Conservation (phyloP, 2,329 filamentous ascomycete species). For the Cercospora sp. region DNA sequence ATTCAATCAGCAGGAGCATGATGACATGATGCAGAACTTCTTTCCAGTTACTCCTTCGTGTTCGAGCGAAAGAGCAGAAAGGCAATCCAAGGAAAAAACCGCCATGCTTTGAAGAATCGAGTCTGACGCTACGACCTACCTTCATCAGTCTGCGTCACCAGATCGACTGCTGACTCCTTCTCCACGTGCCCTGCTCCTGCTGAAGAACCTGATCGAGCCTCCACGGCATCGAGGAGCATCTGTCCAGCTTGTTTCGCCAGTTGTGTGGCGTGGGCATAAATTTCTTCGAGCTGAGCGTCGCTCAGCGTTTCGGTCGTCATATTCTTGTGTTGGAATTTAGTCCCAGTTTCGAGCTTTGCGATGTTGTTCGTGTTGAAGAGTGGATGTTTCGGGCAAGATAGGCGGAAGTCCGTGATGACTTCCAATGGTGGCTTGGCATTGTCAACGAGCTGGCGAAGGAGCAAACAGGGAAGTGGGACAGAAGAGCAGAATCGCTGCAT, state of each 20-base stretch:
- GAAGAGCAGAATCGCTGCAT: neutral
- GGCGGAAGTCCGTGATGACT: neutral
- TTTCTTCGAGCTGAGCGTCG: constrained; percentile 52
- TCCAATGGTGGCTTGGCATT: constrained; percentile 3
- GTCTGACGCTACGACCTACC: constrained; percentile 47
- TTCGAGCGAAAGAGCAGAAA: neutral
- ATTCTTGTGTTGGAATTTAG: neutral
- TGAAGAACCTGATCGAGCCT: constrained; percentile 52
- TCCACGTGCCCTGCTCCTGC: constrained; percentile 52
- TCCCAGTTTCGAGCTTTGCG: neutral
- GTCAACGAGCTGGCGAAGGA: neutral
- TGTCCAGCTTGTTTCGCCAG: constrained; percentile 69
- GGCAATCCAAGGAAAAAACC: neutral
- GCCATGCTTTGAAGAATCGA: too few relatives aligned
- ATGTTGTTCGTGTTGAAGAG: neutral
- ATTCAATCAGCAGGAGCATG: neutral
- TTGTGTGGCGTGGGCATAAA: constrained; percentile 70
- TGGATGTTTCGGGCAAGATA: neutral
- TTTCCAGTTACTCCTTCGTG: neutral
- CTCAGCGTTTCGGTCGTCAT: neutral
- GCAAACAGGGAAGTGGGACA: neutral
- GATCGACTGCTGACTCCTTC: constrained; percentile 74
- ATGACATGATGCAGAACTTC: neutral
- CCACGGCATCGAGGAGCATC: constrained; percentile 65
- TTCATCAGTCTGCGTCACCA: constrained; percentile 75